Percentiles rank a stretch among this genome's conserved stretches.
These are phyloP conservation scores for Paraphoma sp. DNA, from an alignment of 2,329 filamentous ascomycete genomes.

Conservation along the genomic window DNA sequence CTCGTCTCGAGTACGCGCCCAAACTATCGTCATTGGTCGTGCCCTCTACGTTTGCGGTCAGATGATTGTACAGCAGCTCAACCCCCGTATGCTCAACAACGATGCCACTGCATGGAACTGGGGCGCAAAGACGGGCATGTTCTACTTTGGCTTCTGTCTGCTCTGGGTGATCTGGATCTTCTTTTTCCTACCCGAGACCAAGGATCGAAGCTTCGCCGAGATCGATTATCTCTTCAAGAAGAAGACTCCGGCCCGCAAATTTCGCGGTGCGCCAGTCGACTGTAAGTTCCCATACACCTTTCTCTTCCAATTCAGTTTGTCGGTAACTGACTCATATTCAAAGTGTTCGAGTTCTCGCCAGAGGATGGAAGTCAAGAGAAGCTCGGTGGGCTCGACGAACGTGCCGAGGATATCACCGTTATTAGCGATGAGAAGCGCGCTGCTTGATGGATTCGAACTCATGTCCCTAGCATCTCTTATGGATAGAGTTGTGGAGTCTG, in stretches of 20 bases:
- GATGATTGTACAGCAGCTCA: conserved; percentile 27
- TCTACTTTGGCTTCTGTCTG: conserved; percentile 23
- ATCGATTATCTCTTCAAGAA: conserved; percentile 48
- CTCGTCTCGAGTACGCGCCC: conserved; percentile 82
- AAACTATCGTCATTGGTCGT: conserved; percentile 79
- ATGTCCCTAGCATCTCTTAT: neutral
- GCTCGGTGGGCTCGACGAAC: neutral
- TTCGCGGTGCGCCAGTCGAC: conserved; percentile 12
- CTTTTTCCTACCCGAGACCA: conserved; percentile 47
- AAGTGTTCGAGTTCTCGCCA: conserved; percentile 19
- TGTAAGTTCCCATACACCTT: conserved; percentile 10
- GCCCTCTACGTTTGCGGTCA: conserved; percentile 46
- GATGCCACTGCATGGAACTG: conserved; percentile 17
- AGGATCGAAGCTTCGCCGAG: conserved; percentile 46
- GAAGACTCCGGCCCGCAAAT: conserved; percentile 16
- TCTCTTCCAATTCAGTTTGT: neutral
- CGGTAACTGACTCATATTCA: conserved; percentile 7
- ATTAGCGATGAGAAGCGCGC: neutral
- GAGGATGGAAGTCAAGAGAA: conserved; percentile 11
- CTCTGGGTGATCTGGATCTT: conserved; percentile 39
- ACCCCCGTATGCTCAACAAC: conserved; percentile 17
- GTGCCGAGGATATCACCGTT: neutral
- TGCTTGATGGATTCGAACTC: neutral
- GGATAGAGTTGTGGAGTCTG: too few species aligned
- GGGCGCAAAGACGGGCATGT: conserved; percentile 17